Conservation (phyloP, 768 basidiomycete species). For the Pulveroboletus sp. region DNA sequence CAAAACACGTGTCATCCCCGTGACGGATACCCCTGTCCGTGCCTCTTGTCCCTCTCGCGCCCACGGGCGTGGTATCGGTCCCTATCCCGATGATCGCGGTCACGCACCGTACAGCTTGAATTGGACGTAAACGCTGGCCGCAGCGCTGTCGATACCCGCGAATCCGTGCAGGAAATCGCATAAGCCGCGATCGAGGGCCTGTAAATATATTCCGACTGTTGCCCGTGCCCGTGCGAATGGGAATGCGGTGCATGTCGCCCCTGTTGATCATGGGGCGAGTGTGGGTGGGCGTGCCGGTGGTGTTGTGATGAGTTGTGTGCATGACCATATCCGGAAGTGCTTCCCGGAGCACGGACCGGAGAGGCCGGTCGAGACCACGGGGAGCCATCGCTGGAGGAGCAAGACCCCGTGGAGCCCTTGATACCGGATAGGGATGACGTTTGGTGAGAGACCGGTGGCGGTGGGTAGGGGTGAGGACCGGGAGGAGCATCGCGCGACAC, state of each 20-base stretch:
- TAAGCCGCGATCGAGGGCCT: slow-evolving; percentile 31
- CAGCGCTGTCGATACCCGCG: slow-evolving; percentile 33
- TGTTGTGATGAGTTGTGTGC: slow-evolving; percentile 9
- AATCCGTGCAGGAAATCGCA: slow-evolving; percentile 31
- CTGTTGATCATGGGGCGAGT: slow-evolving; percentile 17
- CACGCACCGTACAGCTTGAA: slow-evolving; percentile 15
- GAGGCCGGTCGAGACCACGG: slow-evolving; percentile 27
- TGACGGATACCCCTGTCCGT: slow-evolving; percentile 10
- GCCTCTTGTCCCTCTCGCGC: slow-evolving; percentile 17
- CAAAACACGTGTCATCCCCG: slow-evolving; percentile 7
- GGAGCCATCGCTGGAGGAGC: slow-evolving; percentile 22
- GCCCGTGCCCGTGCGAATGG: slow-evolving; percentile 2
- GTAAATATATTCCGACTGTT: slow-evolving; percentile 25
- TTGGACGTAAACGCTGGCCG: slow-evolving; percentile 32
- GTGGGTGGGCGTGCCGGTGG: slow-evolving; percentile 14
- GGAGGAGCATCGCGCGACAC: neutral
- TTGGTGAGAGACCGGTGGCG: slow-evolving; percentile 3
- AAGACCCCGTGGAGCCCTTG: slow-evolving; percentile 21
- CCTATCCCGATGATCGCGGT: slow-evolving; percentile 13
- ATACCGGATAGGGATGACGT: neutral
- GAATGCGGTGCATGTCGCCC: slow-evolving; percentile 6
- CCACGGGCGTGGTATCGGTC: slow-evolving; percentile 17
- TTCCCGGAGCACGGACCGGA: slow-evolving; percentile 16
- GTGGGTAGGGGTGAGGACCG: neutral
- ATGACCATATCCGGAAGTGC: slow-evolving; percentile 8